A percentile compares a stretch with the other conserved stretches of the same genome.
Evolutionary conservation across 2,329 filamentous ascomycete genomes (phyloP).

Genomic region (Neofusicoccum sp.): DNA sequence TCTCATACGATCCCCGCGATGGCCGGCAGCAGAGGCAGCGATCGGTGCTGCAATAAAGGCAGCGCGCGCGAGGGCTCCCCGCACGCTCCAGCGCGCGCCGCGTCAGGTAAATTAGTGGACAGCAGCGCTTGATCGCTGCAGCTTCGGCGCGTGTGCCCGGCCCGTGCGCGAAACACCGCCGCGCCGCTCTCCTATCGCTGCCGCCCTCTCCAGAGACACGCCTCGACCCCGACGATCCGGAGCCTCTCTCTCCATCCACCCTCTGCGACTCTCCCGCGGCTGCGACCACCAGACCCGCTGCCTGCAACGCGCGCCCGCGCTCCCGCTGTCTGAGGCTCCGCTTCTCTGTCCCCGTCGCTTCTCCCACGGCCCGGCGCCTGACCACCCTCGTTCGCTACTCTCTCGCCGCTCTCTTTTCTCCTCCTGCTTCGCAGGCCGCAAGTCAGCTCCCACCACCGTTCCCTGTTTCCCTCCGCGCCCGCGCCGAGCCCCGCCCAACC

Average conservation of each 20-base stretch:
- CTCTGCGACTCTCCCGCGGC: not conserved
- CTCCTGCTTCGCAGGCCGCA: not conserved
- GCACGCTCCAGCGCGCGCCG: constrained; percentile 2
- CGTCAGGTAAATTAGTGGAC: constrained; percentile 13
- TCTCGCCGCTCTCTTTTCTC: constrained; percentile 5
- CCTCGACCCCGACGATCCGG: constrained; percentile 16
- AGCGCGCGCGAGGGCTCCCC: constrained; percentile 10
- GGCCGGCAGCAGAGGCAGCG: constrained; percentile 12
- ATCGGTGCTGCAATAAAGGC: constrained; percentile 14
- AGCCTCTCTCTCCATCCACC: constrained; percentile 11
- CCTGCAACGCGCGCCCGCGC: constrained; percentile 6
- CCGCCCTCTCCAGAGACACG: constrained; percentile 11
- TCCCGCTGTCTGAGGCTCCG: constrained; percentile 11
- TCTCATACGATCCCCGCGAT: constrained; percentile 9
- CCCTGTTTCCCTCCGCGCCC: not conserved
- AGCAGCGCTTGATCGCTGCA: constrained; percentile 14
- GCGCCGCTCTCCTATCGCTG: constrained; percentile 16
- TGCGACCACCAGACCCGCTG: constrained; percentile 10
- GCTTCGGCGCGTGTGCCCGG: constrained; percentile 7
- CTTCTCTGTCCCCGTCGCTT: constrained; percentile 16
- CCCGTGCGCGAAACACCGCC: constrained; percentile 11
- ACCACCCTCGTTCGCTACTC: constrained; percentile 19
- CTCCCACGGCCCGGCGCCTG: constrained; percentile 17
- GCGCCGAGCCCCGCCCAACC: not conserved
- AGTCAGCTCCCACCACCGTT: not conserved